phyloP scores from a whole-genome alignment of 169 alveolate genomes.

The Babesia ovis region DNA sequence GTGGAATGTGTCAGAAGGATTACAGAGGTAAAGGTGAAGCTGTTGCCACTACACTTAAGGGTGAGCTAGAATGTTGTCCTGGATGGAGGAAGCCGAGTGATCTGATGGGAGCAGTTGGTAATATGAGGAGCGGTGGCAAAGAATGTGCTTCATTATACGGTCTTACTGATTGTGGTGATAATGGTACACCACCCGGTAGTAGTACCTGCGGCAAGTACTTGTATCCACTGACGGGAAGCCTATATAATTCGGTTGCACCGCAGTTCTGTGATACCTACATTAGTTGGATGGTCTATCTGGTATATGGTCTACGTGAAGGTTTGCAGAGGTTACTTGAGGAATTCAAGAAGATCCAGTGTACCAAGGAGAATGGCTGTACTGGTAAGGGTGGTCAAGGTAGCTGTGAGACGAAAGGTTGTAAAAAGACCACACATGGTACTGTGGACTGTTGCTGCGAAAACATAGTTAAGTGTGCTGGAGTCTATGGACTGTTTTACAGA shows the following conservation, averaged over 20 bases:
- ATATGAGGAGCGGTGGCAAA: not conserved
- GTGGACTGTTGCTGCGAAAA: not conserved
- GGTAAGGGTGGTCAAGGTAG: not conserved
- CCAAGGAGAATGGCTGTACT: not conserved
- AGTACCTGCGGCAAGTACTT: not conserved
- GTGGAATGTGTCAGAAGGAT: not conserved
- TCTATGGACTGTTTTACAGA: not conserved
- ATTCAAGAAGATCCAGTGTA: not conserved
- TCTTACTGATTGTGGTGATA: not conserved
- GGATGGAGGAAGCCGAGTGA: no score
- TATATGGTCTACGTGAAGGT: not conserved
- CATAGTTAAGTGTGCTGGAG: conserved; percentile 8
- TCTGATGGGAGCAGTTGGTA: not conserved
- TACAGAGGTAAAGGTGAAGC: not conserved
- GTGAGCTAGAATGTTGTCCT: no score
- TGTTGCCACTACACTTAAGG: no score
- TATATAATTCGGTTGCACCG: not conserved
- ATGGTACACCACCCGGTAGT: not conserved
- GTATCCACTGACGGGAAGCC: not conserved
- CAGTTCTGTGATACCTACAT: not conserved
- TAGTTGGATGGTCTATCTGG: not conserved
- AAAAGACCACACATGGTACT: not conserved
- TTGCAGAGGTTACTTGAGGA: not conserved
- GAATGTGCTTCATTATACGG: no score
- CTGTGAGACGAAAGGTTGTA: not conserved